These are phyloP conservation scores for Fusarium nygamai DNA, from an alignment of 2,329 filamentous ascomycete species.

Conservation along the genomic window DNA sequence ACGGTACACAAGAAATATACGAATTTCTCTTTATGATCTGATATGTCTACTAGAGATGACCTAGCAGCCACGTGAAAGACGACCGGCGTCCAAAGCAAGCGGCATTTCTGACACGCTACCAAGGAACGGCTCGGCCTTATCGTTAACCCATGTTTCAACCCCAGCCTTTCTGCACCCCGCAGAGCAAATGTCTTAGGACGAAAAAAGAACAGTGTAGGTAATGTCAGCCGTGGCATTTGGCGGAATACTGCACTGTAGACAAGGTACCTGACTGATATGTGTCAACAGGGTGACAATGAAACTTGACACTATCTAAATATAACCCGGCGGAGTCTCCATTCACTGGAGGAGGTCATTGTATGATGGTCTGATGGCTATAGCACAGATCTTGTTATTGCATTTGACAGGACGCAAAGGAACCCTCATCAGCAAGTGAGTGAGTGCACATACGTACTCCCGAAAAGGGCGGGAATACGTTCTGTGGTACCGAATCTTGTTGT, in stretches of 20 bases:
- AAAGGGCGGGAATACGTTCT: background rate
- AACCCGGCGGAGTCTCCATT: background rate
- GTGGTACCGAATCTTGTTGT: slow-evolving; percentile 1
- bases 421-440: background rate
- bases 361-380: background rate
- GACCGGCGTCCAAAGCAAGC: background rate
- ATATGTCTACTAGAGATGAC: background rate
- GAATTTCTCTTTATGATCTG: background rate
- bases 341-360: background rate
- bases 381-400: background rate
- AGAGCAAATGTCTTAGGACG: slow-evolving; percentile 14
- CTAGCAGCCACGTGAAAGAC: slow-evolving; percentile 1
- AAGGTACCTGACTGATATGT: background rate
- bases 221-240: background rate
- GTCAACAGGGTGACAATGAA: background rate
- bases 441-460: background rate
- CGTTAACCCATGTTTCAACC: slow-evolving; percentile 4
- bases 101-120: slow-evolving; percentile 5
- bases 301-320: background rate
- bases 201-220: background rate
- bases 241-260: background rate
- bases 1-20: background rate
- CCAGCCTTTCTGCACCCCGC: slow-evolving; percentile 27
- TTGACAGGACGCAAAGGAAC: background rate
- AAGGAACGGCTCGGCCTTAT: background rate